Evolutionary conservation across 129 eudicot genomes (phyloP), one percentile per base, ranked within the genome.

Genomic region (Helianthus tuberosus): DNA sequence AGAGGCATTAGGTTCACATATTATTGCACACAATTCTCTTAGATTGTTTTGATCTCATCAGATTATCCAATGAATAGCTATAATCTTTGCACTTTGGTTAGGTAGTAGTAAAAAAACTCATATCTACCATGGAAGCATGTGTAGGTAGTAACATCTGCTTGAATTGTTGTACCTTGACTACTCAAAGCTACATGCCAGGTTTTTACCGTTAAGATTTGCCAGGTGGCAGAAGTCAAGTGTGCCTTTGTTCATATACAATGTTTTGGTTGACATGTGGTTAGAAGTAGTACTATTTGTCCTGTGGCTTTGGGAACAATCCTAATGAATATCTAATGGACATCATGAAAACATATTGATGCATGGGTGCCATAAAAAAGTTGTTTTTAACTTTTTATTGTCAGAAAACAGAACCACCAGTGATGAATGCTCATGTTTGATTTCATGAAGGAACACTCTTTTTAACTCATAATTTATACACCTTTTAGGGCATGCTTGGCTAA

Each of bases 131-230:
- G 13, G 8, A 50, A 16, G 25, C 60, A 53, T 7, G 27, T 16
- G 60, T 53, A 53, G 60, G 29, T 25, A 25, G 29, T 53, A 16
- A 53, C 27, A 53, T 6, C 4, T 53, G 60, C 27, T 15, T 53
- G 29, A 53, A 16, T 35, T 52, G 63, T 14, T 68, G 91, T n/a
- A 84, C 11, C 85, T 11, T 8, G 23, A 11, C 13, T 66, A 41
- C 17, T 15, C 4, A n/a, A 47, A 47, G 13, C 20, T 44, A 41
- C 36, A 10, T 39, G 52, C 41, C 29, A 25, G 29, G 29, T 39
- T 39, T 39, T 8, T 4, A 39, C 44, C 44, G 7, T 5, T 39
- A 39, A 39, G 44, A 39, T 39, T 39, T 39, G 44, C 44, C 44
- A 39, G 8, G 6, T 39, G 44, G 44, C 44, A 39, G 5, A 39